Evolutionary conservation across 441 rosid species (phyloP), one percentile per base, ranked within the genome.

Genomic region (Melastoma candidum): DNA sequence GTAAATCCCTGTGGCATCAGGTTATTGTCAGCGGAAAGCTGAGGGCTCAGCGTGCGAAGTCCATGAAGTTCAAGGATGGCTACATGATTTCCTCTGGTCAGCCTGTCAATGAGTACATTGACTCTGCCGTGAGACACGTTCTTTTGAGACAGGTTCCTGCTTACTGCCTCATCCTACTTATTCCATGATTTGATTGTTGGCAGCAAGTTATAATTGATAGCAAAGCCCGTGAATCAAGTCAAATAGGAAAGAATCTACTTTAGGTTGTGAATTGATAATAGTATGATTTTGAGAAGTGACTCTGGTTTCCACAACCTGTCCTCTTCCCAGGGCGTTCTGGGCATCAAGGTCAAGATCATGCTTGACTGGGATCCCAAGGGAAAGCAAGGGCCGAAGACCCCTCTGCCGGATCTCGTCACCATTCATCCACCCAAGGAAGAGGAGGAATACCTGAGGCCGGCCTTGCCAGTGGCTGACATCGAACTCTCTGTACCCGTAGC

Each of bases 41-140:
- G 11, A 10, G 53, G 32, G 48, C 68, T 45, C 29, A 29, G 47
- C 51, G 49, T 56, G 62, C 61, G 7, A 56, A 56, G 50, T 49
- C 53, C 27, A 51, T 51, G 68, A 63, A 45, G 50, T 61, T 67
- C n/a, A 63, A 63, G 51, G 60, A 54, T 59, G 69, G 63, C 11
- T 49, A 48, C 54, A 63, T 48, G 59, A 65, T 65, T 39, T 65
- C 64, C 44, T 53, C 56, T 5, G 53, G 63, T 36, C 58, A 46
- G n/a, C 58, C 58, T 24, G 52, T 53, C 49, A 65, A 43, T n/a
- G 67, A 60, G 7, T 60, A 51, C 57, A 51, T 60, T 44, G 64
- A 60, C 51, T 53, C 58, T 14, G 63, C 63, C 8, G 44, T 58
- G 14, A 47, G 48, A n/a, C 68, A 52, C 22, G 46, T 47, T 11